Evolutionary conservation across 495 filamentous ascomycete genomes (phyloP), one percentile per base, ranked within the genome.

Genomic region (Geoglossum glabrum): DNA sequence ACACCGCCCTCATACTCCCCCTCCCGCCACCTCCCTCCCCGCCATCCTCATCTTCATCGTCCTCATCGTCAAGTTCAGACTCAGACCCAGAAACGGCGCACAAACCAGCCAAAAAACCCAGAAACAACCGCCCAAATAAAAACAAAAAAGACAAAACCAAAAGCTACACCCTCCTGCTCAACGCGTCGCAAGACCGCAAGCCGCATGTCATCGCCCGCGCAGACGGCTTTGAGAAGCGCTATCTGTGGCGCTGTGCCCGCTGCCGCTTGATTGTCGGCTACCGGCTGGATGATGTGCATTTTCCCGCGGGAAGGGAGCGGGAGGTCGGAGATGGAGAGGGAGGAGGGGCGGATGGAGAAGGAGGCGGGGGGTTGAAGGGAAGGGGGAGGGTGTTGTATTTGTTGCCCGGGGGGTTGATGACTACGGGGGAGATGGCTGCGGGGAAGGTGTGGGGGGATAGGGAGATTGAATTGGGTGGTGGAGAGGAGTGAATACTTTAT

Each of bases 141-240:
- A 17, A 54, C 56, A 38, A 0, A 23, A 33, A 10, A 38, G 28
- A 26, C 49, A 30, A 25, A 59, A 50, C 28, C 51, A 56, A 64
- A 36, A 74, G 75, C 62, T 72, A 72, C 57, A 74, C 73, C 0
- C 70, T 80, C 21, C 69, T 78, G 0, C 70, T 78, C 8, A 72
- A 71, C 0, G 77, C 76, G 9, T 52, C 70, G 1, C 65, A 72
- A 0, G 74, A 82, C 56, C 67, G 71, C 0, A 72, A 73, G 15
- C 64, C 76, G 21, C 72, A 76, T 3, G 67, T 89, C 0, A 69
- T 86, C 17, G 67, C 76, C 4, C 71, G 79, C 2, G 76, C 77
- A 61, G 82, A 86, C 57, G 85, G 85, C 25, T 87, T 86, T 55
- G 85, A 89, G 72, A 86, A 85, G 72, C 66, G 85, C 27, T 66